phyloP scores from a whole-genome alignment of 208 protist species.

The Crithidia fasciculata region DNA sequence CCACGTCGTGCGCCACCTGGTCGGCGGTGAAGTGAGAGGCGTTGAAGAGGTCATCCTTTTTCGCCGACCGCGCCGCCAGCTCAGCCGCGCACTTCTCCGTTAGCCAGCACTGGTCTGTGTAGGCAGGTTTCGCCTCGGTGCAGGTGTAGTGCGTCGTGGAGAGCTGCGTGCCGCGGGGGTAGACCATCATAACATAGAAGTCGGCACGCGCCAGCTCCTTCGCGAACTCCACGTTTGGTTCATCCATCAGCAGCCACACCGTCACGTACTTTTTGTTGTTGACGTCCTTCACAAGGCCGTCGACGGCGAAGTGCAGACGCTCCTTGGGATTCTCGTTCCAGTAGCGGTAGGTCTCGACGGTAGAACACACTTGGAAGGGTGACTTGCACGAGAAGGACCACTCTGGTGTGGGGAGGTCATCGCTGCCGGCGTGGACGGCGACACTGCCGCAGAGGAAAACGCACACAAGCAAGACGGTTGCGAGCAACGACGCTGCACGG shows the following conservation, averaged over 20 bases:
- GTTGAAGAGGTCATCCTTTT: conserved; percentile 8
- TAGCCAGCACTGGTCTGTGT: conserved; percentile 39
- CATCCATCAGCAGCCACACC: conserved; percentile 61
- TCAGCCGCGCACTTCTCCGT: conserved; percentile 39
- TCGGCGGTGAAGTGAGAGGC: conserved; percentile 40
- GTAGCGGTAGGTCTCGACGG: conserved; percentile 41
- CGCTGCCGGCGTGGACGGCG: background rate
- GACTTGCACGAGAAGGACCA: conserved; percentile 40
- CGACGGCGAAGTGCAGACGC: conserved; percentile 37
- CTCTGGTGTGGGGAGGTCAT: conserved; percentile 33
- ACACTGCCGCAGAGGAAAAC: background rate
- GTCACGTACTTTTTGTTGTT: conserved; percentile 27
- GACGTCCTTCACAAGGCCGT: conserved; percentile 17
- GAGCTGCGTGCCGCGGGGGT: conserved; percentile 43
- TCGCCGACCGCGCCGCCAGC: conserved; percentile 13
- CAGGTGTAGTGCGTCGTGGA: conserved; percentile 32
- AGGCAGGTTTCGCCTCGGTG: conserved; percentile 11
- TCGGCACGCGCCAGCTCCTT: conserved; percentile 23
- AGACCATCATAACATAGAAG: conserved; percentile 58
- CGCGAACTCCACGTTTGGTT: conserved; percentile 26
- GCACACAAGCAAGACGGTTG: background rate
- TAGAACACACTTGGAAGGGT: conserved; percentile 39
- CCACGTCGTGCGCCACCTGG: conserved; percentile 50
- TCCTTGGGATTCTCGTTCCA: conserved; percentile 35
- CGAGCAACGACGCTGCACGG: background rate